These are phyloP conservation scores for Fusarium sp. DNA, from an alignment of 2,329 filamentous ascomycete species.

Conservation along the genomic window DNA sequence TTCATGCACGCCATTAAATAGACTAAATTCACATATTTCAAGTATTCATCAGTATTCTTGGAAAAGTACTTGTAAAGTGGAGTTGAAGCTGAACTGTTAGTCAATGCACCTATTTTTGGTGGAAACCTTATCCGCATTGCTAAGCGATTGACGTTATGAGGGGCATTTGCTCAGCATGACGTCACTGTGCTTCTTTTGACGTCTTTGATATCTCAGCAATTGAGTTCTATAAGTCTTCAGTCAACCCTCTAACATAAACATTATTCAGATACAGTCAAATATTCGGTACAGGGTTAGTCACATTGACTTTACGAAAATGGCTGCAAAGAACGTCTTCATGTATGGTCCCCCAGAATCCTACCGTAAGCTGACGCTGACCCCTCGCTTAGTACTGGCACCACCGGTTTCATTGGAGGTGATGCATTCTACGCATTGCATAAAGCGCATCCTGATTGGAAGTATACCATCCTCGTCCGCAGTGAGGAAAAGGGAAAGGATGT, in stretches of 20 bases:
- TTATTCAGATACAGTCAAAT: accelerated
- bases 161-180: neutral
- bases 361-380: neutral
- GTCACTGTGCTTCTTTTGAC: constrained; percentile 14
- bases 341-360: accelerated
- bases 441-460: constrained; percentile 56
- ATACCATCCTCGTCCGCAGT: constrained; percentile 58
- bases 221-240: accelerated
- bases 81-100: neutral
- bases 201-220: constrained; percentile 7
- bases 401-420: constrained; percentile 24
- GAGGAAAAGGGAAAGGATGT: constrained; percentile 51
- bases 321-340: constrained; percentile 22
- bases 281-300: too few relatives aligned
- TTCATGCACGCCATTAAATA: neutral
- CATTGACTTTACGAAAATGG: neutral
- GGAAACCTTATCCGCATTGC: neutral
- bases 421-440: constrained; percentile 18
- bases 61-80: neutral
- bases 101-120: accelerated
- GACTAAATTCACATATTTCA: neutral
- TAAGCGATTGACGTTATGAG: neutral
- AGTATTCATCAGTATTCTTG: neutral
- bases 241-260: accelerated
- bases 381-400: constrained; percentile 4